Base-by-base conservation (phyloP, 2,329 filamentous ascomycete species). In the Aspergillus nomiae region DNA sequence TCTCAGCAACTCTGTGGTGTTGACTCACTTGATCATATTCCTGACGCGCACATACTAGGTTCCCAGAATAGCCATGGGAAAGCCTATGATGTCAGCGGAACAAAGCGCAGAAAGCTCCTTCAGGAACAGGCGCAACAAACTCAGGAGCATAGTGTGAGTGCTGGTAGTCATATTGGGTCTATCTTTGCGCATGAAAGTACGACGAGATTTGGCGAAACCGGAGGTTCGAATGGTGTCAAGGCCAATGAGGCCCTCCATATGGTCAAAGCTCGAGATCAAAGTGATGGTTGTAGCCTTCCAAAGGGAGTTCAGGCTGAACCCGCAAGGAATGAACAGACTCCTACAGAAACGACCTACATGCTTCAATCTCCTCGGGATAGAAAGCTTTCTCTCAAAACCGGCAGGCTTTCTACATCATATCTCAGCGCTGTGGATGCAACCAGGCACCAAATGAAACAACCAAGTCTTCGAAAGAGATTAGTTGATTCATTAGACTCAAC, bases 401-500 rank as follows among this genome's bases (percentile, higher is more conserved):
- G 4, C 12, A 38, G 34, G 24, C 34, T 24, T 36, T n/a, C 51
- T 26, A 55, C 11, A 38, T 55, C 21, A 36, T 24, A 26, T 19
- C 14, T 10, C n/a, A 36, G 21, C 8, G 51, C 21, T 6, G 16
- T 14, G 12, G 21, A 38, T 55, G 14, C 51, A 14, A 55, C n/a
- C 24, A 38, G 51, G 26, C 21, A 55, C 21, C 30, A 38, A 38
- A 55, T 24, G 32, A 7, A 26, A 26, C n/a, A n/a, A 19, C 32
- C 30, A 8, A 55, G 69, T 24, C 64, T 65, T 16, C 73, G 77
- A 45, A 75, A 67, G 61, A 74, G 77, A 58, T 61, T 79, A 38
- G 70, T 79, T 36, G 76, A 80, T 64, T 74, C 73, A 14, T 59
- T 79, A 45, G 69, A 69, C 53, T 58, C 65, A 4, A 62, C 63